A percentile compares a stretch with the other conserved stretches of the same genome.
These are phyloP conservation scores for Ceratocystis cubensis DNA, from an alignment of 2,329 filamentous ascomycete species.

Conservation along the genomic window DNA sequence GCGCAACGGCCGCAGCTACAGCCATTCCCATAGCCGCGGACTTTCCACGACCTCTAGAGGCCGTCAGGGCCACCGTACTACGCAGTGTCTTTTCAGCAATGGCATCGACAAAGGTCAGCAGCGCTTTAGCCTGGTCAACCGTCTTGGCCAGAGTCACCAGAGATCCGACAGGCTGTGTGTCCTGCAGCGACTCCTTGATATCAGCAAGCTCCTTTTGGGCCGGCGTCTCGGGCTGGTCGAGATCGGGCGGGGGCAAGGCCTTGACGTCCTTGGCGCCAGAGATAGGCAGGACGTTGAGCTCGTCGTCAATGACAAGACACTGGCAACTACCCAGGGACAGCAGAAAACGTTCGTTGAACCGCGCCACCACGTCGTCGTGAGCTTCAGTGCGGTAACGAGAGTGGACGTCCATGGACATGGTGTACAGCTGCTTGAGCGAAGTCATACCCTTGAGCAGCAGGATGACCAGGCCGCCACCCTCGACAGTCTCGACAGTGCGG, in stretches of 20 bases:
- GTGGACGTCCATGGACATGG: conserved; percentile 94
- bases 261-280: conserved; percentile 88
- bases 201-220: conserved; percentile 64
- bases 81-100: conserved; percentile 91
- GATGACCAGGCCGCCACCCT: conserved; percentile 85
- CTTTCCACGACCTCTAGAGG: conserved; percentile 88
- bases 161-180: conserved; percentile 74
- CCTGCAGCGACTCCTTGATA: conserved; percentile 77
- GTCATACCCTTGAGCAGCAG: conserved; percentile 91
- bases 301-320: conserved; percentile 92
- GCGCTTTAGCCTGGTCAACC: conserved; percentile 87
- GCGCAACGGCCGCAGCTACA: conserved; percentile 82
- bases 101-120: conserved; percentile 93
- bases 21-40: conserved; percentile 91
- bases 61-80: conserved; percentile 86
- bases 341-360: conserved; percentile 97
- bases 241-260: conserved; percentile 61
- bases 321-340: conserved; percentile 91
- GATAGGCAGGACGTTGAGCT: conserved; percentile 92
- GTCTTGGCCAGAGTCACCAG: conserved; percentile 78
- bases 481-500: conserved; percentile 90
- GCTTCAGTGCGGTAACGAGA: conserved; percentile 93
- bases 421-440: conserved; percentile 94
- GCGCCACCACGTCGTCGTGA: conserved; percentile 82
- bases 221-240: conserved; percentile 59